Evolutionary conservation across 352 stramenopile species (phyloP).

Genomic region (Phytophthora syringae): DNA sequence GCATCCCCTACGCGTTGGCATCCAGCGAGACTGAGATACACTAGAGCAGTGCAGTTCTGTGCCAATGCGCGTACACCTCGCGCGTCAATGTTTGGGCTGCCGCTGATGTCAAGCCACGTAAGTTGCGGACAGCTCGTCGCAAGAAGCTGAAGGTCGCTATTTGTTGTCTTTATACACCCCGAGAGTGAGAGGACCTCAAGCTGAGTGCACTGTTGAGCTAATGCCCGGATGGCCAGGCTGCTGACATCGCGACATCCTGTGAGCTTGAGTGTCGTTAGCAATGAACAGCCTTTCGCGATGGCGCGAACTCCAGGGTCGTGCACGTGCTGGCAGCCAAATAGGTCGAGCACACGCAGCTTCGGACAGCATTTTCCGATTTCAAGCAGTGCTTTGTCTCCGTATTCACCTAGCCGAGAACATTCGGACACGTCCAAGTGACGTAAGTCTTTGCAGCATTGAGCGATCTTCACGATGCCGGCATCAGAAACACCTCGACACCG

Average conservation of each 20-base stretch:
- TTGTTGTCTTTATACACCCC: constrained; percentile 82
- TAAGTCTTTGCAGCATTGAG: constrained; percentile 85
- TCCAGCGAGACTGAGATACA: constrained; percentile 76
- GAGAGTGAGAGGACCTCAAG: constrained; percentile 85
- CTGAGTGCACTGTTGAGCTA: constrained; percentile 73
- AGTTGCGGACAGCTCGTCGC: constrained; percentile 60
- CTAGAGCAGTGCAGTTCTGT: constrained; percentile 56
- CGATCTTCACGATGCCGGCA: constrained; percentile 87
- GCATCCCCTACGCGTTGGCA: constrained; percentile 84
- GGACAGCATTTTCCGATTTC: constrained; percentile 88
- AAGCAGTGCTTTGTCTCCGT: constrained; percentile 91
- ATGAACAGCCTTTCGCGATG: constrained; percentile 82
- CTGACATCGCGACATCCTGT: constrained; percentile 88
- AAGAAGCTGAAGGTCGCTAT: constrained; percentile 70
- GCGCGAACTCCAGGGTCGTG: constrained; percentile 81
- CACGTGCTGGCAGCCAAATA: constrained; percentile 91
- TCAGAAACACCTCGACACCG: constrained; percentile 85
- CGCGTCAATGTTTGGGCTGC: constrained; percentile 69
- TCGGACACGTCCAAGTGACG: constrained; percentile 86
- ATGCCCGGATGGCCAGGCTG: constrained; percentile 71
- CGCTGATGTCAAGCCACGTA: constrained; percentile 85
- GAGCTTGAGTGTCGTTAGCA: constrained; percentile 87
- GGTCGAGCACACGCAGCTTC: constrained; percentile 77
- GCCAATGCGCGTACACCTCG: constrained; percentile 68
- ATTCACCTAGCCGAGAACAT: constrained; percentile 89